Evolutionary conservation across 345 rosid species (phyloP).

Genomic region (Eucalyptus regnans): DNA sequence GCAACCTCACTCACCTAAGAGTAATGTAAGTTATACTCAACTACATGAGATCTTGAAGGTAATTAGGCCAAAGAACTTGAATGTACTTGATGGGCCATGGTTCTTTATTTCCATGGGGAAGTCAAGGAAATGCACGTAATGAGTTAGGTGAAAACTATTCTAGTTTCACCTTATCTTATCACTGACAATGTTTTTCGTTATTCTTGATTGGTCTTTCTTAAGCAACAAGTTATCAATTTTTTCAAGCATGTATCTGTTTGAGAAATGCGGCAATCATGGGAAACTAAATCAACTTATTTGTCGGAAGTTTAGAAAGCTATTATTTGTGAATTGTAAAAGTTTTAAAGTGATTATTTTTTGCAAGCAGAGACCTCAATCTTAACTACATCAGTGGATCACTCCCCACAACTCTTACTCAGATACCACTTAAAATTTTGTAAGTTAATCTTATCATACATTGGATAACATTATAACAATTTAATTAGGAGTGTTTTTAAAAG

Average conservation of each 20-base stretch:
- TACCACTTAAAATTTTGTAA: conserved; percentile 48
- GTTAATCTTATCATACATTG: background rate
- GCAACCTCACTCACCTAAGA: conserved; percentile 34
- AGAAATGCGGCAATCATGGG: background rate
- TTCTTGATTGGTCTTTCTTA: too few relatives aligned
- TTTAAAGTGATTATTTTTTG: background rate
- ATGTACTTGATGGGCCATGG: too few relatives aligned
- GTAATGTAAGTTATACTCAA: conserved; percentile 38
- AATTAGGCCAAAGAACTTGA: too few relatives aligned
- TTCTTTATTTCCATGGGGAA: too few relatives aligned
- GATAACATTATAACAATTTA: background rate
- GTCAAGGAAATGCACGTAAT: too few relatives aligned
- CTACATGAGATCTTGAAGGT: background rate
- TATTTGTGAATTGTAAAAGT: background rate
- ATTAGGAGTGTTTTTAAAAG: background rate
- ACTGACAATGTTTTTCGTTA: too few relatives aligned
- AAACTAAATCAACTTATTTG: background rate
- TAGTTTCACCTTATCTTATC: too few relatives aligned
- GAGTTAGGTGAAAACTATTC: too few relatives aligned
- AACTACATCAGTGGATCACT: conserved; percentile 67
- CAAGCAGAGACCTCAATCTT: conserved; percentile 53
- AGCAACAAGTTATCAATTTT: too few relatives aligned
- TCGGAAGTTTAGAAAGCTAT: too few relatives aligned
- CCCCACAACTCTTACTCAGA: conserved; percentile 37
- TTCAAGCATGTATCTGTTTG: background rate